Evolutionary conservation across 2,329 filamentous ascomycete species (phyloP).

Genomic region (Pezicula radicicola): DNA sequence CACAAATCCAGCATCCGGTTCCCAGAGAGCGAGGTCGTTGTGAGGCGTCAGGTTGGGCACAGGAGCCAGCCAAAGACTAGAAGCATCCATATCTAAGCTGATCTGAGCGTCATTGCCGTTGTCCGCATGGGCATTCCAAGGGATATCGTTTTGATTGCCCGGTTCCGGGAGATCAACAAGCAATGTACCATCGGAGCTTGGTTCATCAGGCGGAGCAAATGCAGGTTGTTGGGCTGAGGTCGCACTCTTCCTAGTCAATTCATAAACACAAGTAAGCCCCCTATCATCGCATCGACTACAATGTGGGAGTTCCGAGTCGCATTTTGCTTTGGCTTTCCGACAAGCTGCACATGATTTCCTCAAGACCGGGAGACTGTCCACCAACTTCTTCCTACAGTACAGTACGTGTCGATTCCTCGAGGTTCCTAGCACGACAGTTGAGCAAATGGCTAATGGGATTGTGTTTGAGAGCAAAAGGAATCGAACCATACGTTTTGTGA

Average conservation of each 20-base stretch:
- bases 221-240: conserved; percentile 9
- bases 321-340: conserved; percentile 15
- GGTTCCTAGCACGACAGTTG: conserved; percentile 4
- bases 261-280: conserved; percentile 9
- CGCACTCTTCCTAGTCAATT: conserved; percentile 11
- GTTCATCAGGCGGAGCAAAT: conserved; percentile 4
- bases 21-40: conserved; percentile 8
- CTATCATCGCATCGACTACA: conserved; percentile 12
- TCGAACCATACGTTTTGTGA: conserved; percentile 11
- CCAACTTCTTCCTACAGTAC: conserved; percentile 14
- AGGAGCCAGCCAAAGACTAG: conserved; percentile 1
- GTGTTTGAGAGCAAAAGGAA: background rate
- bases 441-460: background rate
- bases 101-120: conserved; percentile 5
- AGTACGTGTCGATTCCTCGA: conserved; percentile 15
- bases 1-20: conserved; percentile 11
- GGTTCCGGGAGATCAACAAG: conserved; percentile 5
- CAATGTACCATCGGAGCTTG: conserved; percentile 9
- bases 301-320: conserved; percentile 11
- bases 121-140: conserved; percentile 2
- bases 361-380: conserved; percentile 7
- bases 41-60: conserved; percentile 7
- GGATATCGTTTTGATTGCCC: conserved; percentile 5
- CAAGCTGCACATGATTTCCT: conserved; percentile 15
- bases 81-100: conserved; percentile 4